Evolutionary conservation across 2,329 filamentous ascomycete species (phyloP), one percentile per base, ranked within the genome.

Genomic region (Colletotrichum costaricense): DNA sequence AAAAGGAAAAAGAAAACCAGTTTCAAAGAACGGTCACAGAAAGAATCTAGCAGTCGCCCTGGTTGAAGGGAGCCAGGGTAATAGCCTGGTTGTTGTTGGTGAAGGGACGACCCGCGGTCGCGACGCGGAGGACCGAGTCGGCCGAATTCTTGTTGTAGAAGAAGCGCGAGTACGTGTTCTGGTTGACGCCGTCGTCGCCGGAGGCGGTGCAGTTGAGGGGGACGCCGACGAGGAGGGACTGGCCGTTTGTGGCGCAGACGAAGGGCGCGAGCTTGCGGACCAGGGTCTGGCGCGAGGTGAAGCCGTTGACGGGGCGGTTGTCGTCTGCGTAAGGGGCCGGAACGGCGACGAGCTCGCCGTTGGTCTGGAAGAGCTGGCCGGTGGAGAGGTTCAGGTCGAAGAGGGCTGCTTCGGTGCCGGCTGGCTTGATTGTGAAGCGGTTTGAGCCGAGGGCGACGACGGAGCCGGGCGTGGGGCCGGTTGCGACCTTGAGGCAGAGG

Each of bases 351-450:
- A 26, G 26, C n/a, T 54, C 19, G 65, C 58, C 54, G 65, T 59
- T 26, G 52, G 8, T 11, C 70, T 64, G 42, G 60, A 49, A 73
- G 67, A 73, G 33, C 28, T 73, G 26, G 26, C 70, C 70, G 12
- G 70, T 73, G 55, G 55, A 12, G 54, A 73, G 67, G 67, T 73
- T 56, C 9, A 73, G 38, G 70, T 73, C 67, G 67, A 73, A 73
- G 66, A 42, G 60, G 5, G 60, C 59, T 9, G 60, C 22, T 1
- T 46, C 2, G 59, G n/a, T 0, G 60, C 22, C 54, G 46, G 5
- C 11, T 12, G 26, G 35, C 24, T 16, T 35, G 59, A 70, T 35
- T 59, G 22, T 64, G 70, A 69, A 69, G 66, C 70, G 60, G 70
- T 62, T 70, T n/a, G 55, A 2, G 54, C 67, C 66, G n/a, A 3